Evolutionary conservation across 495 filamentous ascomycete genomes (phyloP).

Genomic region (Astrocystis sublimbata): DNA sequence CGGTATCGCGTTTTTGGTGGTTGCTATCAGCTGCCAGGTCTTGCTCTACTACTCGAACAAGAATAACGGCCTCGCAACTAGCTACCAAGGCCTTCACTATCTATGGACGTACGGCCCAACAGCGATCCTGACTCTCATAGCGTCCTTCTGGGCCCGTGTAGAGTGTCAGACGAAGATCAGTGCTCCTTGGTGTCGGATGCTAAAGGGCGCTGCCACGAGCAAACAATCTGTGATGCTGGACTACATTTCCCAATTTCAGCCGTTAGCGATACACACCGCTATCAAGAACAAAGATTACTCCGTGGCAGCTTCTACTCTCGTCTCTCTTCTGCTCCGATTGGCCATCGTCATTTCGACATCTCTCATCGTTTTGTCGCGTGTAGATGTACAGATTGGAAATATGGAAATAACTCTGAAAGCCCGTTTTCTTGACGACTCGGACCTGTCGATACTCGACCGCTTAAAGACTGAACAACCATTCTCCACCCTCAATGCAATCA

Average conservation of each 20-base stretch:
- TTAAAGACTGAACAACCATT: too few species aligned
- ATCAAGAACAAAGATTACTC: slow-evolving; percentile 22
- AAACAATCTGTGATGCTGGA: not conserved
- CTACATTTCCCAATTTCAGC: not conserved
- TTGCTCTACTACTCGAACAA: not conserved
- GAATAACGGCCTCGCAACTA: not conserved
- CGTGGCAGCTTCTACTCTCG: slow-evolving; percentile 19
- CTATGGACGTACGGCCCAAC: not conserved
- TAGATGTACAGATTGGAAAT: too few species aligned
- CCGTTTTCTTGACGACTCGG: too few species aligned
- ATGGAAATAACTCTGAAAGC: too few species aligned
- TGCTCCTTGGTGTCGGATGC: not conserved
- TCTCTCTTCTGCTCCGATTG: slow-evolving; percentile 22
- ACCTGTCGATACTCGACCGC: too few species aligned
- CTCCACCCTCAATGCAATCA: too few species aligned
- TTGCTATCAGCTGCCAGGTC: not conserved
- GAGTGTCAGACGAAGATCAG: not conserved
- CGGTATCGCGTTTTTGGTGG: not conserved
- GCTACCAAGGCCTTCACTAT: not conserved
- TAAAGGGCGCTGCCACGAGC: not conserved
- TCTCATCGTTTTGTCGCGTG: slow-evolving; percentile 23
- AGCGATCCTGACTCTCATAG: not conserved
- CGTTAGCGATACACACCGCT: slow-evolving; percentile 9
- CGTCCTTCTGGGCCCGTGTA: not conserved
- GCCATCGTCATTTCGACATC: slow-evolving; percentile 24